Evolutionary conservation across 2,329 filamentous ascomycete genomes (phyloP).

Genomic region (Thelonectria blattea): DNA sequence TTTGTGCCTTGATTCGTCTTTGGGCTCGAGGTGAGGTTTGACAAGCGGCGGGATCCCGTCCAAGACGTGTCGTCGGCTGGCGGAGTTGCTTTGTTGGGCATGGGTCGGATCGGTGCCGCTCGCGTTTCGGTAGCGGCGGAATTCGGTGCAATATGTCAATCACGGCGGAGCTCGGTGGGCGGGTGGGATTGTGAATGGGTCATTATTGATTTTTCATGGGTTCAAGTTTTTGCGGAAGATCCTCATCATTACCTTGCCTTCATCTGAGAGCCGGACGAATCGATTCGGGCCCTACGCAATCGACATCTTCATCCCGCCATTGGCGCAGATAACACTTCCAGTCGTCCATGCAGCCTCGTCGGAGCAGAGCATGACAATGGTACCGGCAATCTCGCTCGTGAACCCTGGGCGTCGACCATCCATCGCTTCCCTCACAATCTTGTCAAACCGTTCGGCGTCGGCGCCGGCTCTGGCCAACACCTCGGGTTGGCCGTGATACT

Average conservation of each 20-base stretch:
- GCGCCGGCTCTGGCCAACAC: conserved; percentile 40
- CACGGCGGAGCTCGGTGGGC: neutral
- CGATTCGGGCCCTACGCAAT: conserved; percentile 35
- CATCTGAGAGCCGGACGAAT: no score
- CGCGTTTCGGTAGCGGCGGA: neutral
- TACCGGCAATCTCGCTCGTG: conserved; percentile 66
- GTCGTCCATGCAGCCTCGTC: conserved; percentile 72
- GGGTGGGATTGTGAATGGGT: neutral
- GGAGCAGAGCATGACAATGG: conserved; percentile 73
- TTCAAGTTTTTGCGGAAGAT: neutral
- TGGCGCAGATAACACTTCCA: conserved; percentile 74
- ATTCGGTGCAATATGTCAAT: neutral
- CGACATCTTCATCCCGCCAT: conserved; percentile 58
- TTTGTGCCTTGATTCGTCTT: neutral
- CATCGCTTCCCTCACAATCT: conserved; percentile 42
- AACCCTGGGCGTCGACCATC: conserved; percentile 44
- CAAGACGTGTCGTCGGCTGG: neutral
- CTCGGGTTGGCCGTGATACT: conserved; percentile 42
- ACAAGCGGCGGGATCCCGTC: neutral
- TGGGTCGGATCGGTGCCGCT: neutral
- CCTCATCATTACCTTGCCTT: neutral
- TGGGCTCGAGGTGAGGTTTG: neutral
- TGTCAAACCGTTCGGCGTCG: conserved; percentile 43
- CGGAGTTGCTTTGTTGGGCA: neutral
- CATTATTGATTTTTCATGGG: no score